Evolutionary conservation across 2,329 filamentous ascomycete species (phyloP).

Genomic region (Ascosphaera pollenicola): DNA sequence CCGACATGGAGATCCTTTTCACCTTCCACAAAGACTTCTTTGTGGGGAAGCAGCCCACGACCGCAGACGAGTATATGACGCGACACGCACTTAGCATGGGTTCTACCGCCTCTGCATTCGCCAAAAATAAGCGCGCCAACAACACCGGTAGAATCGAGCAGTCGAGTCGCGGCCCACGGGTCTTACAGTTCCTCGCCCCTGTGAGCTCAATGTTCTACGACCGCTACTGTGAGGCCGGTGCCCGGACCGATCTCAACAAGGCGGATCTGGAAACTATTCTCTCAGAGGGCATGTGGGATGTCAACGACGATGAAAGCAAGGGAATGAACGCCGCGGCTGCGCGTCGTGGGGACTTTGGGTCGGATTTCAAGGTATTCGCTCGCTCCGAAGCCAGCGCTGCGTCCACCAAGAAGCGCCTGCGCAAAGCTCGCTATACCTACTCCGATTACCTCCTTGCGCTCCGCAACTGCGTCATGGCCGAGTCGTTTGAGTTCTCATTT

Average conservation of each 20-base stretch:
- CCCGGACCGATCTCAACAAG: slow-evolving; percentile 11
- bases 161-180: slow-evolving; percentile 12
- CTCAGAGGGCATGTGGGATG: too few relatives aligned
- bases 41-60: slow-evolving; percentile 14
- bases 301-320: too few relatives aligned
- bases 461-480: slow-evolving; percentile 14
- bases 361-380: too few relatives aligned
- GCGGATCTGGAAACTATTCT: slow-evolving; percentile 18
- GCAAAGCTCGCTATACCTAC: too few relatives aligned
- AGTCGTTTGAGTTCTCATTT: slow-evolving; percentile 21
- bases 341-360: too few relatives aligned
- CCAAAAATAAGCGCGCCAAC: slow-evolving; percentile 7
- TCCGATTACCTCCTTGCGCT: too few relatives aligned
- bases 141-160: slow-evolving; percentile 3
- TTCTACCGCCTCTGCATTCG: slow-evolving; percentile 12
- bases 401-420: too few relatives aligned
- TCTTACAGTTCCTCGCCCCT: slow-evolving; percentile 11
- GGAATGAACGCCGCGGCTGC: too few relatives aligned
- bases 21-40: slow-evolving; percentile 16
- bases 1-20: slow-evolving; percentile 19
- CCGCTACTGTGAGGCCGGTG: slow-evolving; percentile 11
- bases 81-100: slow-evolving; percentile 20
- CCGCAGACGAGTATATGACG: slow-evolving; percentile 14
- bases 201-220: slow-evolving; percentile 18
- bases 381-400: too few relatives aligned